These are phyloP conservation scores for Leptomonas pyrrhocoris DNA, from an alignment of 208 protist genomes.

Conservation along the genomic window DNA sequence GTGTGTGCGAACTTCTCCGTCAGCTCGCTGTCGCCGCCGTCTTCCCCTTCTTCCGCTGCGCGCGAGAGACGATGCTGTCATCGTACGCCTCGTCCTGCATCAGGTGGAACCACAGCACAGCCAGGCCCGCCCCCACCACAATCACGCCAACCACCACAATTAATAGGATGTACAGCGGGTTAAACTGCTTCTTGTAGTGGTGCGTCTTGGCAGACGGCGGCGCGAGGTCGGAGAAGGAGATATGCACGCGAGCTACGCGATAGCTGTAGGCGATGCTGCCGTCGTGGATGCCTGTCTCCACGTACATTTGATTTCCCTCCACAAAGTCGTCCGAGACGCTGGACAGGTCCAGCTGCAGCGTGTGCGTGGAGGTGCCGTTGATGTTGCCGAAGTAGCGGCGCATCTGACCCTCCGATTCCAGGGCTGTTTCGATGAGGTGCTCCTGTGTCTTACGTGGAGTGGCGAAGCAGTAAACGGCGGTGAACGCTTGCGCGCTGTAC, in stretches of 20 bases:
- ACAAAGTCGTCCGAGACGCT: constrained; percentile 37
- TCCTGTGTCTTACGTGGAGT: constrained; percentile 21
- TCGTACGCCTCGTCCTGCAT: constrained; percentile 32
- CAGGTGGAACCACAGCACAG: constrained; percentile 49
- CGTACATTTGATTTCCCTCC: constrained; percentile 54
- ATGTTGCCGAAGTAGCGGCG: constrained; percentile 33
- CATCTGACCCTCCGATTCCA: background rate
- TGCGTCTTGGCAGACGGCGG: constrained; percentile 24
- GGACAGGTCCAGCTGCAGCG: constrained; percentile 31
- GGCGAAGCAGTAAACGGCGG: constrained; percentile 34
- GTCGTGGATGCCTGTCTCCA: constrained; percentile 45
- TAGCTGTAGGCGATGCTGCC: constrained; percentile 26
- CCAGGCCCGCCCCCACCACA: constrained; percentile 26
- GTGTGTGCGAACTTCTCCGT: too few species aligned
- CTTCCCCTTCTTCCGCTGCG: constrained; percentile 28
- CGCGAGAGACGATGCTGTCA: constrained; percentile 32
- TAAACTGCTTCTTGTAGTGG: constrained; percentile 32
- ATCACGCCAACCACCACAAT: constrained; percentile 32
- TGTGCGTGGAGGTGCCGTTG: constrained; percentile 31
- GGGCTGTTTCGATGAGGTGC: constrained; percentile 12
- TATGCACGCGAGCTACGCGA: constrained; percentile 46
- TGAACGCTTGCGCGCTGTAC: constrained; percentile 11
- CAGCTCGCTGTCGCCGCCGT: background rate
- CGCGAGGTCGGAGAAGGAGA: constrained; percentile 44
- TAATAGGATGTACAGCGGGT: constrained; percentile 36